A percentile compares a stretch with the other conserved stretches of the same genome.
phyloP scores from a whole-genome alignment of 768 basidiomycete genomes.

The Stropharia rugosoannulata region DNA sequence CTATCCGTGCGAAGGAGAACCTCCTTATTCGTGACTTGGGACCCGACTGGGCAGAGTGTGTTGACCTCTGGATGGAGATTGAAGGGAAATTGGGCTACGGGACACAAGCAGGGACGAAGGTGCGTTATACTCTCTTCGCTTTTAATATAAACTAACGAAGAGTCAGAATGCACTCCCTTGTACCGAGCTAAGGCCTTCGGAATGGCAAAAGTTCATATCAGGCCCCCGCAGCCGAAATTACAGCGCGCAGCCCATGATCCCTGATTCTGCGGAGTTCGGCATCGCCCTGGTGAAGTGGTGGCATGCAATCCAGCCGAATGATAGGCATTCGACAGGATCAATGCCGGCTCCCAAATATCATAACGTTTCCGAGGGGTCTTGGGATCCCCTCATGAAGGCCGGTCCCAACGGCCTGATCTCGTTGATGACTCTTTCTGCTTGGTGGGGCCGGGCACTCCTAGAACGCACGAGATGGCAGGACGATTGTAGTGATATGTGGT shows the following conservation, averaged over 20 bases:
- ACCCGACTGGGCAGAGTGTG: background rate
- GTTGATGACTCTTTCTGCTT: background rate
- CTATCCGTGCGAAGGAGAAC: background rate
- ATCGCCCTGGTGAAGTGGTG: background rate
- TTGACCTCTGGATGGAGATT: background rate
- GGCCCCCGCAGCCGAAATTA: background rate
- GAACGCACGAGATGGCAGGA: background rate
- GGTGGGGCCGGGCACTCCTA: background rate
- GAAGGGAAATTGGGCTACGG: background rate
- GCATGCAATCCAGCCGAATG: background rate
- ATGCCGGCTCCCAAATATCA: background rate
- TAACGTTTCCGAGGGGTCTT: background rate
- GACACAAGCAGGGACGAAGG: background rate
- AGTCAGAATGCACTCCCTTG: background rate
- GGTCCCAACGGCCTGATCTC: background rate
- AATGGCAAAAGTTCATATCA: background rate
- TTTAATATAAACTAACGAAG: no score
- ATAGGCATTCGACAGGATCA: background rate
- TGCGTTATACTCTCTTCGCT: background rate
- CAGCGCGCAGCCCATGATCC: background rate
- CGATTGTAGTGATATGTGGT: background rate
- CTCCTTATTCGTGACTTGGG: background rate
- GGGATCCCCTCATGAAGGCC: background rate
- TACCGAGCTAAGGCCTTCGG: background rate
- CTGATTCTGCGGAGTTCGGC: background rate